Percentiles rank a stretch among this genome's conserved stretches.
Conservation (phyloP, 768 basidiomycete species). For the Lactarius psammicola region DNA sequence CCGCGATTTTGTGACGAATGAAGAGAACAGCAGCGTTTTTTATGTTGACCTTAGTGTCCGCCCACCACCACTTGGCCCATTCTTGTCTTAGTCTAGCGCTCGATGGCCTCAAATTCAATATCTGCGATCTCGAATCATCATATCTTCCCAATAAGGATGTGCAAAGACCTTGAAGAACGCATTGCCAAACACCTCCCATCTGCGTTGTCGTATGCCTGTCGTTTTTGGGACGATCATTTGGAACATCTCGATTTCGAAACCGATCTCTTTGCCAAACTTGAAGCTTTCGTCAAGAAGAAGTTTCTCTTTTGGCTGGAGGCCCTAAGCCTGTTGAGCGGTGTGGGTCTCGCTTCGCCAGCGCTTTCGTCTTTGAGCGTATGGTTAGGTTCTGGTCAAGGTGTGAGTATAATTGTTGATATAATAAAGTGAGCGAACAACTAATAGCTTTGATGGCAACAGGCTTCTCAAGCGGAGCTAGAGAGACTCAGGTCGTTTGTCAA, state of each 20-base stretch:
- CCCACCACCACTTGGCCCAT: neutral
- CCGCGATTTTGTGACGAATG: slow-evolving; percentile 1
- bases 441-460: neutral
- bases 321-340: neutral
- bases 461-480: too few relatives aligned
- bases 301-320: slow-evolving; percentile 7
- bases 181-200: neutral
- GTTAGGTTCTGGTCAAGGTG: neutral
- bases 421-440: neutral
- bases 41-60: neutral
- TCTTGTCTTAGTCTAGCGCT: neutral
- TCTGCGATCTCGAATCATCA: slow-evolving; percentile 1
- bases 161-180: neutral
- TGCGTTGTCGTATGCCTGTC: slow-evolving; percentile 1
- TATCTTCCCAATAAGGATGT: neutral
- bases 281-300: neutral
- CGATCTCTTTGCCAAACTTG: neutral
- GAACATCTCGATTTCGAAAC: neutral
- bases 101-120: neutral
- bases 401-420: neutral
- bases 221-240: slow-evolving; percentile 4
- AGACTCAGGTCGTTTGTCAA: too few relatives aligned
- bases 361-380: neutral
- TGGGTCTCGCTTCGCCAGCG: neutral
- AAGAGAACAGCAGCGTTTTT: neutral